Evolutionary conservation across 257 asterid species (phyloP).

Genomic region (Solanum gandarillasii): DNA sequence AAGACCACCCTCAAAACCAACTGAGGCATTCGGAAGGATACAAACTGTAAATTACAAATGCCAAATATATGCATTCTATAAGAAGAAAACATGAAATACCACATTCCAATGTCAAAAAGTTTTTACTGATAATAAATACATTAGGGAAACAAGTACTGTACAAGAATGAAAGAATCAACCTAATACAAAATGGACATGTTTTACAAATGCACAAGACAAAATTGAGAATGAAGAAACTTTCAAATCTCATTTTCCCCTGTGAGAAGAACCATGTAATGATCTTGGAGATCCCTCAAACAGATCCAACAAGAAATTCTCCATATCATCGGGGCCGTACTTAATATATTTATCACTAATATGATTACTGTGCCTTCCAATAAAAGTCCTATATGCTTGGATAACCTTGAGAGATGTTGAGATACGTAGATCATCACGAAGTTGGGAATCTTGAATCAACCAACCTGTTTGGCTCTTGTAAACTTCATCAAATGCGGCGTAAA

Average conservation of each 20-base stretch:
- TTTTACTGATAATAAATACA: not conserved
- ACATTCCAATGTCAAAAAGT: not conserved
- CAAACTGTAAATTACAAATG: not conserved
- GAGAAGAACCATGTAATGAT: constrained; percentile 53
- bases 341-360: constrained; percentile 71
- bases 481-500: constrained; percentile 78
- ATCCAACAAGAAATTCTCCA: constrained; percentile 56
- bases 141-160: not conserved
- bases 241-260: constrained; percentile 26
- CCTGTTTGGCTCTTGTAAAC: constrained; percentile 83
- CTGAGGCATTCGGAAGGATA: no score
- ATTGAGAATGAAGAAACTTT: not conserved
- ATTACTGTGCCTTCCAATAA: constrained; percentile 56
- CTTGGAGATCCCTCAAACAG: constrained; percentile 73
- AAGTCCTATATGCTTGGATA: constrained; percentile 77
- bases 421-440: constrained; percentile 65
- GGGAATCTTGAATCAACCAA: constrained; percentile 60
- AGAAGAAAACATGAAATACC: not conserved
- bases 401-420: constrained; percentile 76
- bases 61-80: not conserved
- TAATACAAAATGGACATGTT: constrained; percentile 7
- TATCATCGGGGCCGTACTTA: constrained; percentile 73
- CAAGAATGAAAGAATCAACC: not conserved
- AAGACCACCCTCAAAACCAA: no score
- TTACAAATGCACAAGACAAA: not conserved